Evolutionary conservation across 192 early-diverging fungal species (phyloP).

Genomic region (Thoreauomyces humboldtii): DNA sequence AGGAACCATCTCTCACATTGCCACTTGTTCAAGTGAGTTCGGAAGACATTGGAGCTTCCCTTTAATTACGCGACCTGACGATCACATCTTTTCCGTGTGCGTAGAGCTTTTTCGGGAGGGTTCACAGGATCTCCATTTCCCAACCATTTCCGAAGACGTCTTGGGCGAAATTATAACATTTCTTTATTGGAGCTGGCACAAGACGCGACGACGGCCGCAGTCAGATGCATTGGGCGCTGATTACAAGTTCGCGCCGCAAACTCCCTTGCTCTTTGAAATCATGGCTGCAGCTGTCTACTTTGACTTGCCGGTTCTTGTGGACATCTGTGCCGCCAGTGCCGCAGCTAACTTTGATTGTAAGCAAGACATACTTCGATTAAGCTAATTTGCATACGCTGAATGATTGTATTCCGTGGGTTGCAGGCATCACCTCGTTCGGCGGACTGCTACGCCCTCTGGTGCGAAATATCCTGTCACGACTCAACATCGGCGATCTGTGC

Average conservation of each 20-base stretch:
- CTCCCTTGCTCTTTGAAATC: constrained; percentile 14
- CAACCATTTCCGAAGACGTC: not conserved
- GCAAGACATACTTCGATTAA: too few species aligned
- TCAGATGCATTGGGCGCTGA: not conserved
- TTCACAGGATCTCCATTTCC: not conserved
- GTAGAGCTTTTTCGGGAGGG: constrained; percentile 19
- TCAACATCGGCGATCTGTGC: constrained; percentile 22
- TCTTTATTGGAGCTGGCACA: constrained; percentile 22
- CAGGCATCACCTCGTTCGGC: constrained; percentile 17
- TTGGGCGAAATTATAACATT: constrained; percentile 10
- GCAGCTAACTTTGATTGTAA: constrained; percentile 18
- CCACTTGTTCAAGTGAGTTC: not conserved
- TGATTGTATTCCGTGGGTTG: too few species aligned
- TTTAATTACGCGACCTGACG: not conserved
- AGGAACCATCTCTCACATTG: constrained; percentile 18
- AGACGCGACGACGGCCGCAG: not conserved
- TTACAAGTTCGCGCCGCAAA: not conserved
- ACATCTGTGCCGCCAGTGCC: constrained; percentile 11
- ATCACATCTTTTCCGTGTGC: not conserved
- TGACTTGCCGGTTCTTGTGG: constrained; percentile 20
- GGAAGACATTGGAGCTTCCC: not conserved
- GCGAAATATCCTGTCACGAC: constrained; percentile 3
- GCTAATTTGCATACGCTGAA: too few species aligned
- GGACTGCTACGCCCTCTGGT: constrained; percentile 8
- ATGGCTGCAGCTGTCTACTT: constrained; percentile 28